A percentile compares a stretch with the other conserved stretches of the same genome.
These are phyloP conservation scores for Vanrija humicola DNA, from an alignment of 1,284 basidiomycete genomes.

Conservation along the genomic window DNA sequence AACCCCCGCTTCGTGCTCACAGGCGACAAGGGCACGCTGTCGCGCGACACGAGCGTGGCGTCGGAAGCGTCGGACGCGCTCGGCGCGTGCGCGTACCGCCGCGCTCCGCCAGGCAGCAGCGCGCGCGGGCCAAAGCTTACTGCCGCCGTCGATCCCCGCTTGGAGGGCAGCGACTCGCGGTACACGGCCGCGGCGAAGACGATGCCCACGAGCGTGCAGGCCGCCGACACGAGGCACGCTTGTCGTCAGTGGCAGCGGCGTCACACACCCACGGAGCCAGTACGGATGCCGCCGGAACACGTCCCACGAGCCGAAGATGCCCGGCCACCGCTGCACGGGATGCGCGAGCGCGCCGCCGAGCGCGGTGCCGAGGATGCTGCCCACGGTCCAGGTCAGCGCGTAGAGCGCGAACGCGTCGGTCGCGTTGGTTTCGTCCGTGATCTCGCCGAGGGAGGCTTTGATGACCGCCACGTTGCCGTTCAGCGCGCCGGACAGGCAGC, in stretches of 20 bases:
- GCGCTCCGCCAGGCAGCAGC: neutral
- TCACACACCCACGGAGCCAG: constrained; percentile 40
- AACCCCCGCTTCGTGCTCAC: neutral
- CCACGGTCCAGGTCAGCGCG: constrained; percentile 46
- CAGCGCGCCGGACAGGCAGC: constrained; percentile 38
- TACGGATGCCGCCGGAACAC: constrained; percentile 50
- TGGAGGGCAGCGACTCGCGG: constrained; percentile 30
- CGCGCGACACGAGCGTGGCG: constrained; percentile 2
- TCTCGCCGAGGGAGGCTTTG: constrained; percentile 44
- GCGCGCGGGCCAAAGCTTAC: neutral
- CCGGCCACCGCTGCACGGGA: constrained; percentile 51
- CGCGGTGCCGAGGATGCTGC: constrained; percentile 38
- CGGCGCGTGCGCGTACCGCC: neutral
- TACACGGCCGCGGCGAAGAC: constrained; percentile 48
- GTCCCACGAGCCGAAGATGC: constrained; percentile 42
- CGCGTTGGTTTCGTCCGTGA: constrained; percentile 46
- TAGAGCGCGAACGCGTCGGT: constrained; percentile 48
- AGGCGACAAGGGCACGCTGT: neutral
- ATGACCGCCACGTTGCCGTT: constrained; percentile 47
- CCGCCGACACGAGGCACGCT: constrained; percentile 49
- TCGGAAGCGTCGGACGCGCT: neutral
- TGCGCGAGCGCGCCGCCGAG: constrained; percentile 44
- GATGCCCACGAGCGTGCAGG: constrained; percentile 47
- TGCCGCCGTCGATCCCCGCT: neutral
- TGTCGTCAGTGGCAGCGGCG: neutral